Base-by-base conservation (phyloP, 176 grass and related monocot genomes). In the Cenchrus fungigraminus region DNA sequence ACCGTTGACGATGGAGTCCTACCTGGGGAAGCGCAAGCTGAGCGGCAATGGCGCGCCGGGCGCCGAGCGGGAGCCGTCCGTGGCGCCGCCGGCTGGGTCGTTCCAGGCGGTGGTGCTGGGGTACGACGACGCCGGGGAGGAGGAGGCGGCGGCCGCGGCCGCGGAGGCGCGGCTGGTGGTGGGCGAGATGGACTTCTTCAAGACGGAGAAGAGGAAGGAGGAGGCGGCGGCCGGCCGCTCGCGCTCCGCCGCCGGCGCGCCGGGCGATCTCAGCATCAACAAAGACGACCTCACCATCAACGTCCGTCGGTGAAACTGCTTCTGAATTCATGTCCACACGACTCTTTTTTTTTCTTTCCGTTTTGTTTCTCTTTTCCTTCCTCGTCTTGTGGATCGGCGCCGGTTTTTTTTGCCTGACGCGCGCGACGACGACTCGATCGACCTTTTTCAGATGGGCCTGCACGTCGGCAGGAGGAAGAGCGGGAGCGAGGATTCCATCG, bases 181-280 rank as follows among this genome's bases (percentile, higher is more conserved):
- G 29, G 87, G 81, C 13, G 95, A 93, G 89, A 89, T 93, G 64
- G 95, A 98, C 79, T 98, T 98, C 83, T 98, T 98, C 87, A 87
- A 87, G 65, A 87, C 72, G 11, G 89, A 95, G 87, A 86, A 83
- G 64, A 71, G 55, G 58, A 66, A 73, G 4, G 83, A 83, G 14
- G 67, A 8, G 6, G 25, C 6, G 50, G 17, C 17, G 1, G 80
- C 79, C 2, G 52, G 46, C 31, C 58, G 9, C 20, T 22, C 58
- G 2, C 20, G 9, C 58, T 10, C n/a, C 59, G 59, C 59, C 59
- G 47, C 53, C 49, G 69, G 1, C 11, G 6, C 57, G 19, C 57
- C 45, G 50, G 88, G 52, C 7, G 78, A 90, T 7, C 89, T 90
- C 49, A 80, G 70, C 61, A 55, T 86, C 76, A 91, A 88, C 59